Evolutionary conservation across 306 rosid genomes (phyloP), one percentile per base, ranked within the genome.

Genomic region (Castanea mollissima): DNA sequence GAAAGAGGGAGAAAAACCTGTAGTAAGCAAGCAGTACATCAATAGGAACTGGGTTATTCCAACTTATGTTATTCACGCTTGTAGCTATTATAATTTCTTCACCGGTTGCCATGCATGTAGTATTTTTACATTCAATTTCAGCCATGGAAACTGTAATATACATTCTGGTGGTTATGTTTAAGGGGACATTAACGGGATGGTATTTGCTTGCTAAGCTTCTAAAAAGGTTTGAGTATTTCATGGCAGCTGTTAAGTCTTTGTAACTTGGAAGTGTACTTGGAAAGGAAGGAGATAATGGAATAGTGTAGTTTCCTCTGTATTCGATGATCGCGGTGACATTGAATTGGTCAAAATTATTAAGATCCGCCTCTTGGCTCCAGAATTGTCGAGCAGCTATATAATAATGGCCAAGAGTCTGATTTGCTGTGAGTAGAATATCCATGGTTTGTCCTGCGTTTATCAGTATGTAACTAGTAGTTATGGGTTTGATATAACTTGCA

Each of bases 21-120:
- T 41, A 41, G 3, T 41, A 90, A 15, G 92, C 89, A 57, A 83
- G 81, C 4, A 88, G 64, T 19, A 90, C 52, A 52, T 80, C 82
- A 46, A 56, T 73, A 6, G 12, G 21, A 21, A 41, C 11, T 41
- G 89, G 92, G 21, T 18, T 5, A 18, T 55, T 74, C 63, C 87
- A 90, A 31, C 88, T 88, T 70, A 83, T 78, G 86, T 88, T 90
- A 83, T 81, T 88, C 81, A 85, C 31, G 68, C 82, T 84, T 4
- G 92, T 31, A 41, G 89, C 71, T 3, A 65, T 55, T 0, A 87
- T 27, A 5, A 38, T 38, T 7, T 79, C 82, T 23, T 73, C 83
- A 35, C 65, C 69, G 9, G 77, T 81, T 55, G 87, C 85, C 2
- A 5, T 67, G 58, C 90, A 88, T 49, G 21, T 76, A 5, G 44